Base-by-base conservation (phyloP, 2,329 filamentous ascomycete genomes). In the Calonectria hongkongensis region DNA sequence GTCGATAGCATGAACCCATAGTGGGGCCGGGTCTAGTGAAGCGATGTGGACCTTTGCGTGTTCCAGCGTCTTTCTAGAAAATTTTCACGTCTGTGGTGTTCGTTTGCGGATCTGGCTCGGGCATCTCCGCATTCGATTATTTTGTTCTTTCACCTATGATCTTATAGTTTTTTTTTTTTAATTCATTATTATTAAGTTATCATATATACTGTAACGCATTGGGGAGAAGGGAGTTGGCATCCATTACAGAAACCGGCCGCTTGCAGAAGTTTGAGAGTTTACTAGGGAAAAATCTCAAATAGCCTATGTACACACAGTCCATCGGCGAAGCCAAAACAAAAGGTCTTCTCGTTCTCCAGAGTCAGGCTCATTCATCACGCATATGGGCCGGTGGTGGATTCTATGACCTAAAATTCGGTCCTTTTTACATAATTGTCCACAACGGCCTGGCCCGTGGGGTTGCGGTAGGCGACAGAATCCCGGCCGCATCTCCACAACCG, bases 391-490 rank as follows among this genome's bases (percentile, higher is more conserved):
- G 15, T 28, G 36, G 69, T 71, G 69, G 69, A 71, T 71, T 71
- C 69, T 30, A 58, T 71, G 45, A 71, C 64, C 64, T 67, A 71
- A 71, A 71, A 71, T 18, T 67, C 69, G 69, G 69, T 71, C 69
- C 64, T 64, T 71, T 71, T 71, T 71, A 71, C 69, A 36, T 71
- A 71, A 71, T 67, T 48, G 12, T 48, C 50, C 39, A 27, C 56
- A 36, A 47, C 69, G 69, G 69, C 47, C 64, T 71, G 64, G 56
- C 69, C 69, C 69, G 69, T 71, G 69, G 63, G 63, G 28, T 48
- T 47, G 45, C 69, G 54, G 41, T 30, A 28, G 33, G 28, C 69
- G 45, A 25, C 39, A 43, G 28, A 56, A 58, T 48, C 66, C 66
- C 54, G 41, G 21, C 5, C 28, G 21, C 50, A 45, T 41, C 62